Percentiles rank a stretch among this genome's conserved stretches.
phyloP scores from a whole-genome alignment of 208 protist genomes.

The Balamuthia mandrillaris region DNA sequence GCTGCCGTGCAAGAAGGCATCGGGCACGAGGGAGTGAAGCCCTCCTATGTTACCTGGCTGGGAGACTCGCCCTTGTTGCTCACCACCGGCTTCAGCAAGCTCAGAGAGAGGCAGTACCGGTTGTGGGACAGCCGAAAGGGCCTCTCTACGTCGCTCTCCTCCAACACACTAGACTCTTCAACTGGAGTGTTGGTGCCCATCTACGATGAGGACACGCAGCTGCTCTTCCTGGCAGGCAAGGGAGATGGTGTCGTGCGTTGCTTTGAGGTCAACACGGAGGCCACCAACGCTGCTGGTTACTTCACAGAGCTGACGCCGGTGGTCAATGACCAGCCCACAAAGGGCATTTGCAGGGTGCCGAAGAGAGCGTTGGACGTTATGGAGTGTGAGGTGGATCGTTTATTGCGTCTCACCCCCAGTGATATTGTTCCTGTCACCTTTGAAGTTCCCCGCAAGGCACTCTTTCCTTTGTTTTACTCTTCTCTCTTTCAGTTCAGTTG shows the following conservation, averaged over 20 bases:
- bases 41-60: slow-evolving; percentile 7
- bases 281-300: slow-evolving; percentile 22
- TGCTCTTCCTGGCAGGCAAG: slow-evolving; percentile 65
- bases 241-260: slow-evolving; percentile 91
- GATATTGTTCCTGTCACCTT: background rate
- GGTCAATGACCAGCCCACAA: background rate
- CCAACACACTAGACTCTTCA: slow-evolving; percentile 54
- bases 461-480: background rate
- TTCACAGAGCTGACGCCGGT: background rate
- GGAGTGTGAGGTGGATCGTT: slow-evolving; percentile 50
- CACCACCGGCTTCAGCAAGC: slow-evolving; percentile 57
- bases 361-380: slow-evolving; percentile 55
- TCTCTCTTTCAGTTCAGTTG: background rate
- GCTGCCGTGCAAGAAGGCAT: background rate
- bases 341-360: background rate
- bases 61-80: background rate
- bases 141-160: slow-evolving; percentile 47
- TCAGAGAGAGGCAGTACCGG: slow-evolving; percentile 50
- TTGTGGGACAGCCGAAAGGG: slow-evolving; percentile 50
- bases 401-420: slow-evolving; percentile 41
- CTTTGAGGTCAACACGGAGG: slow-evolving; percentile 85
- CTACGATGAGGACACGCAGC: slow-evolving; percentile 58
- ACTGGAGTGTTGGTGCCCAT: slow-evolving; percentile 63
- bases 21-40: slow-evolving; percentile 12
- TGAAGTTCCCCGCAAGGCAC: slow-evolving; percentile 8